Evolutionary conservation across 805 yeast genomes (phyloP), one percentile per base, ranked within the genome.

Genomic region (Nakazawaea molendinolei): DNA sequence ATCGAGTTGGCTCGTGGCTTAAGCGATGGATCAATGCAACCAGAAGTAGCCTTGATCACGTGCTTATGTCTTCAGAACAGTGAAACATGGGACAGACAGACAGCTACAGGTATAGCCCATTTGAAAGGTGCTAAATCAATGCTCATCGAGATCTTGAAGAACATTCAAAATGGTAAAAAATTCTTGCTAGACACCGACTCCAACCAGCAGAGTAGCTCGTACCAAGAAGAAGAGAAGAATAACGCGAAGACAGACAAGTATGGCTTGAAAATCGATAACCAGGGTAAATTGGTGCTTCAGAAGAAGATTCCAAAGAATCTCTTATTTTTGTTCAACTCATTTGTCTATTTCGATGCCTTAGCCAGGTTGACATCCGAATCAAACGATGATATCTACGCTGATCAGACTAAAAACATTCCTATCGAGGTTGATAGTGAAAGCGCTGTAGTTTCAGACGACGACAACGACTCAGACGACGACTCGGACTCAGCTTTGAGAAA

Each of bases 31-130:
- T 43, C 61, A 2, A 58, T 73, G 20, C 79, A 80, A 3, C 76
- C 76, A 8, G 84, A 77, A 43, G 76, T 79, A 9, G 85, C 85
- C 1, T 56, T 79, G 15, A 76, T 81, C 0, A 73, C 84, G 0
- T 78, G 85, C 41, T 51, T 79, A 39, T 71, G 75, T 15, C 57
- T 79, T 37, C 80, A 85, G 0, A 69, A 75, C 40, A 70, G 81
- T 26, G 86, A 79, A 50, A 67, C 79, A 0, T 79, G 86, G 86
- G 79, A 76, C 48, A 69, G 76, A 9, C 79, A 74, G 40, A 76
- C 72, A 4, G 68, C 81, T 3, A 74, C 81, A 17, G 85, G 86
- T 9, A 74, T 79, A 36, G 78, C 81, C 2, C 86, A 79, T 55
- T 60, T 79, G 40, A 73, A 71, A 47, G 85, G 86, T 21, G 85